Conservation (phyloP, 345 rosid genomes). For the Raphanus raphanistrum region DNA sequence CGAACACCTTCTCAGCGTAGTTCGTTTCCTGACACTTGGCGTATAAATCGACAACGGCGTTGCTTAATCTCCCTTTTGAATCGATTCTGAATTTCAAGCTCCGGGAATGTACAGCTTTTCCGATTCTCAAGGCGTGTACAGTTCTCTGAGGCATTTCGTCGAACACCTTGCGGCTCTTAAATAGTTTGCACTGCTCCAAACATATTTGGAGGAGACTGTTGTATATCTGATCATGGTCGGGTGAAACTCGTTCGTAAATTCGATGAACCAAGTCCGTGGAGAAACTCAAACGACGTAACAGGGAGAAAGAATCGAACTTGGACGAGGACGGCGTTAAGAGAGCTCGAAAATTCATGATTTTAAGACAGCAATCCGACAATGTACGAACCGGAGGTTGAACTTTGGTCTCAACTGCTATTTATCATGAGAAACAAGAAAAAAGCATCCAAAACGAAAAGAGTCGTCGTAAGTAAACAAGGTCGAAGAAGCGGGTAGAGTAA, state of each 20-base stretch:
- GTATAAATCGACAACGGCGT: slow-evolving; percentile 74
- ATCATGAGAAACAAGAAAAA: too few relatives aligned
- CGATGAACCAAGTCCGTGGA: slow-evolving; percentile 27
- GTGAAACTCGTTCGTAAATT: background rate
- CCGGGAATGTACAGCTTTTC: slow-evolving; percentile 57
- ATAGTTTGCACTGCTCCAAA: slow-evolving; percentile 48
- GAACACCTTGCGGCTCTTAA: slow-evolving; percentile 57
- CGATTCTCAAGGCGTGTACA: slow-evolving; percentile 36
- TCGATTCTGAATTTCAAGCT: slow-evolving; percentile 52
- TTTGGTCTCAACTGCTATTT: too few relatives aligned
- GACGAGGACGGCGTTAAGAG: background rate
- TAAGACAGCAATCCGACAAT: too few relatives aligned
- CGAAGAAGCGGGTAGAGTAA: too few relatives aligned
- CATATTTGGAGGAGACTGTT: slow-evolving; percentile 42
- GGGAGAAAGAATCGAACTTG: slow-evolving; percentile 19
- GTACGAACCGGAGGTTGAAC: too few relatives aligned
- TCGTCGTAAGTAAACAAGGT: too few relatives aligned
- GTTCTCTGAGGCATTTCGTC: slow-evolving; percentile 66
- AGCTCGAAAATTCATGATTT: slow-evolving; percentile 27
- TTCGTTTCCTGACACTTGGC: slow-evolving; percentile 65
- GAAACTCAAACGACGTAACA: slow-evolving; percentile 34
- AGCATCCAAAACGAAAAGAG: too few relatives aligned
- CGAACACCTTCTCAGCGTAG: slow-evolving; percentile 63
- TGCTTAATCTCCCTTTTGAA: slow-evolving; percentile 51
- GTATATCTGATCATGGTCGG: slow-evolving; percentile 24